Percentiles rank a stretch among this genome's conserved stretches.
Conservation (phyloP, 2,329 filamentous ascomycete species). For the Fusarium tanahbumbuense region DNA sequence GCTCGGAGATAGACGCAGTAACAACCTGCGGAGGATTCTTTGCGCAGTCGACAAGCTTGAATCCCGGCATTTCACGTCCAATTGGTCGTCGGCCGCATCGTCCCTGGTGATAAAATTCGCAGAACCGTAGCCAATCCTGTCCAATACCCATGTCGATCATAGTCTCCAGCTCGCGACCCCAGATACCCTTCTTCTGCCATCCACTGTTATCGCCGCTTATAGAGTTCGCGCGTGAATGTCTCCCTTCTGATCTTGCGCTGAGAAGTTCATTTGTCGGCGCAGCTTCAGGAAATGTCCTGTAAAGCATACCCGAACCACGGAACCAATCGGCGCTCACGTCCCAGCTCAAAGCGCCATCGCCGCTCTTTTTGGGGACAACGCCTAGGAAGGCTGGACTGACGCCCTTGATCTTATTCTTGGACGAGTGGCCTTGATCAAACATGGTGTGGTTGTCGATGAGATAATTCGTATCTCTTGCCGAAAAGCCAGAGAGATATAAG, state of each 20-base stretch:
- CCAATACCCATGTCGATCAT: constrained; percentile 48
- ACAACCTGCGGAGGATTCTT: constrained; percentile 49
- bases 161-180: constrained; percentile 50
- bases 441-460: constrained; percentile 49
- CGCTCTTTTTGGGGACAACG: constrained; percentile 50
- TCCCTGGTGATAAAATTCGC: constrained; percentile 50
- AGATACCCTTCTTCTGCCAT: constrained; percentile 50
- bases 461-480: constrained; percentile 51
- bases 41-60: constrained; percentile 51
- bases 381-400: constrained; percentile 49
- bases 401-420: constrained; percentile 46
- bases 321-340: constrained; percentile 51
- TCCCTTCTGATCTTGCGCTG: constrained; percentile 37
- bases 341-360: constrained; percentile 46
- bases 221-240: constrained; percentile 36
- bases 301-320: constrained; percentile 50
- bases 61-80: constrained; percentile 45
- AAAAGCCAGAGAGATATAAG: constrained; percentile 50
- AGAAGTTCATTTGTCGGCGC: constrained; percentile 40
- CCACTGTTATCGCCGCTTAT: constrained; percentile 36
- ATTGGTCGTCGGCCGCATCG: constrained; percentile 48
- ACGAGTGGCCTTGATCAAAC: constrained; percentile 49
- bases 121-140: constrained; percentile 51
- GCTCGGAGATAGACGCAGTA: constrained; percentile 44
- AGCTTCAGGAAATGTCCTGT: constrained; percentile 47